These are phyloP conservation scores for Penicillium atrosanguineum DNA, from an alignment of 495 filamentous ascomycete genomes.

Conservation along the genomic window DNA sequence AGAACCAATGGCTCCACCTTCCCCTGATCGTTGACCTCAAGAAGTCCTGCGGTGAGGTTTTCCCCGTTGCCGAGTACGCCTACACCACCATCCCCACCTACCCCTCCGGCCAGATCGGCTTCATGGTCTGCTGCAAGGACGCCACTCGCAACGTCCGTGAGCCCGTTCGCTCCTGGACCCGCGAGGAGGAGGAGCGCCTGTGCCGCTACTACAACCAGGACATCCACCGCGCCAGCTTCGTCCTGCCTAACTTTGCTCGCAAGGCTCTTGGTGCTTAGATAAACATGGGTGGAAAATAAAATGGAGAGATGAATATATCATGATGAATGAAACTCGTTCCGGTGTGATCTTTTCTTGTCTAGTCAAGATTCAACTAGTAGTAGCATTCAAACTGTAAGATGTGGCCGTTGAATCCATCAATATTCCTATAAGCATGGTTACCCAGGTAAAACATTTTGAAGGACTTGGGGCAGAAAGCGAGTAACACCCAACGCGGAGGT, in stretches of 20 bases:
- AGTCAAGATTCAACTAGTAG: too few relatives aligned
- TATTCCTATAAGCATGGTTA: too few relatives aligned
- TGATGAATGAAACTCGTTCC: conserved; percentile 14
- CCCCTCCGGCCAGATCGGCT: conserved; percentile 98
- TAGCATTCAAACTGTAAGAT: too few relatives aligned
- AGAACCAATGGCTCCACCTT: conserved; percentile 99
- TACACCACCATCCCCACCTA: conserved; percentile 99
- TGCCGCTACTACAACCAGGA: conserved; percentile 95
- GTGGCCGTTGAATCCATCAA: too few relatives aligned
- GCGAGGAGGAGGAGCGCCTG: conserved; percentile 86
- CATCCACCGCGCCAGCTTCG: conserved; percentile 91
- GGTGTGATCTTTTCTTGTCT: conserved; percentile 7
- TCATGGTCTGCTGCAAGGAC: conserved; percentile 99
- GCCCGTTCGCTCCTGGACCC: conserved; percentile 73
- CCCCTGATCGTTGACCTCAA: conserved; percentile 85
- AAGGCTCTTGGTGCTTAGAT: conserved; percentile 57
- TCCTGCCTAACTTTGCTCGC: conserved; percentile 88
- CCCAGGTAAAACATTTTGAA: too few relatives aligned
- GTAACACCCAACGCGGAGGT: too few relatives aligned
- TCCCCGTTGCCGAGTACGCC: conserved; percentile 95
- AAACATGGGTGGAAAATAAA: conserved; percentile 11
- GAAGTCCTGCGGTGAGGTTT: conserved; percentile 95
- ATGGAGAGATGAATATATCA: conserved; percentile 15
- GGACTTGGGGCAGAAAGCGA: too few relatives aligned
- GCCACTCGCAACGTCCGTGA: conserved; percentile 73